phyloP scores from a whole-genome alignment of 129 eudicot genomes.

The Flaveria trinervia region DNA sequence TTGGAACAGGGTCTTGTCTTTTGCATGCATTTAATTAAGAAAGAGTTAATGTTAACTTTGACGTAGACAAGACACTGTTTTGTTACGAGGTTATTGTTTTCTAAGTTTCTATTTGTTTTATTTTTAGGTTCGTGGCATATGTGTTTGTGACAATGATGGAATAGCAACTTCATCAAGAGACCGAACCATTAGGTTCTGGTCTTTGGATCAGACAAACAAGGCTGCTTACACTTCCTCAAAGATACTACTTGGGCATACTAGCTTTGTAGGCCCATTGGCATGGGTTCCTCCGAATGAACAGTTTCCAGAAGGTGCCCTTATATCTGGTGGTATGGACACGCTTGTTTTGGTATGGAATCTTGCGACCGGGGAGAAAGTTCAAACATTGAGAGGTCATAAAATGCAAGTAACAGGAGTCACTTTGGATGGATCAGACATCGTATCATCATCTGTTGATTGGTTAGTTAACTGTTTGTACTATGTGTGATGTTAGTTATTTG shows the following conservation, averaged over 20 bases:
- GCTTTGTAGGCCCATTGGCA: slow-evolving; percentile 90
- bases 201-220: slow-evolving; percentile 49
- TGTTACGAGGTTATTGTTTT: background rate
- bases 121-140: slow-evolving; percentile 86
- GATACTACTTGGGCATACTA: slow-evolving; percentile 85
- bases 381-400: slow-evolving; percentile 69
- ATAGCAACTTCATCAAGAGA: slow-evolving; percentile 98
- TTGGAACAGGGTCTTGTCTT: background rate
- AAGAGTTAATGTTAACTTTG: slow-evolving; percentile 1
- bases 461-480: slow-evolving; percentile 32
- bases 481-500: background rate
- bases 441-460: slow-evolving; percentile 86
- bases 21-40: slow-evolving; percentile 23
- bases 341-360: slow-evolving; percentile 82
- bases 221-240: slow-evolving; percentile 55
- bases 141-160: slow-evolving; percentile 74
- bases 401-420: slow-evolving; percentile 89
- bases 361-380: slow-evolving; percentile 72
- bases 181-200: slow-evolving; percentile 84
- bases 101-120: slow-evolving; percentile 23
- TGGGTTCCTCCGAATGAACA: slow-evolving; percentile 81
- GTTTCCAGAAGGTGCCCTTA: slow-evolving; percentile 79
- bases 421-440: slow-evolving; percentile 74
- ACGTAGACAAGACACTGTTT: background rate
- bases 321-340: slow-evolving; percentile 99